A percentile compares a stretch with the other conserved stretches of the same genome.
These are phyloP conservation scores for Tulasnella sp. DNA, from an alignment of 768 basidiomycete species.

Conservation along the genomic window DNA sequence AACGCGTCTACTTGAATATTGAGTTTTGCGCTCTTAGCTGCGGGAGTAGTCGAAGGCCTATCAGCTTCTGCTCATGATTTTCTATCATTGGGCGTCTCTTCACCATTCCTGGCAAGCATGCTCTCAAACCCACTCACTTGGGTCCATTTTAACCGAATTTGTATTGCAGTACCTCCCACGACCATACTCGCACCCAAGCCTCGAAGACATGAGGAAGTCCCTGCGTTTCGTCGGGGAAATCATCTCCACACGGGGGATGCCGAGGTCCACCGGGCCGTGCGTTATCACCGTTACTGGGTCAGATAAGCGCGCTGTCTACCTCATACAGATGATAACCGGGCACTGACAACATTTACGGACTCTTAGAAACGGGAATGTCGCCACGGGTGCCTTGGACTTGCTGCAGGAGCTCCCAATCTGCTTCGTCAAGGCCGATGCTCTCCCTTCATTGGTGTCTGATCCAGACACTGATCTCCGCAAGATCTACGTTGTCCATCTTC, in stretches of 20 bases:
- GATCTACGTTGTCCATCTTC: constrained; percentile 67
- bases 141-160: not conserved
- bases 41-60: constrained; percentile 75
- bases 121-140: not conserved
- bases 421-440: constrained; percentile 43
- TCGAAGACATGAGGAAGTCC: constrained; percentile 43
- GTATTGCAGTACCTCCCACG: constrained; percentile 59
- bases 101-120: constrained; percentile 64
- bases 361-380: constrained; percentile 66
- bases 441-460: constrained; percentile 45
- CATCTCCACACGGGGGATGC: constrained; percentile 49
- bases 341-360: no score
- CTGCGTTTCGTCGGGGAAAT: constrained; percentile 47
- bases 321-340: not conserved
- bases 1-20: not conserved
- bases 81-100: constrained; percentile 66
- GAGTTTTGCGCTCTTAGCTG: constrained; percentile 39
- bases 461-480: constrained; percentile 50
- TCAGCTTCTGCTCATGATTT: constrained; percentile 68
- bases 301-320: no score
- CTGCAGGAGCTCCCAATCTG: constrained; percentile 59
- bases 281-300: constrained; percentile 79
- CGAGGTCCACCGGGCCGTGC: constrained; percentile 58
- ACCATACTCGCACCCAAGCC: constrained; percentile 59
- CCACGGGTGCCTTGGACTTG: constrained; percentile 64